Evolutionary conservation across 129 eudicot genomes (phyloP).

Genomic region (Flaveria brownii): DNA sequence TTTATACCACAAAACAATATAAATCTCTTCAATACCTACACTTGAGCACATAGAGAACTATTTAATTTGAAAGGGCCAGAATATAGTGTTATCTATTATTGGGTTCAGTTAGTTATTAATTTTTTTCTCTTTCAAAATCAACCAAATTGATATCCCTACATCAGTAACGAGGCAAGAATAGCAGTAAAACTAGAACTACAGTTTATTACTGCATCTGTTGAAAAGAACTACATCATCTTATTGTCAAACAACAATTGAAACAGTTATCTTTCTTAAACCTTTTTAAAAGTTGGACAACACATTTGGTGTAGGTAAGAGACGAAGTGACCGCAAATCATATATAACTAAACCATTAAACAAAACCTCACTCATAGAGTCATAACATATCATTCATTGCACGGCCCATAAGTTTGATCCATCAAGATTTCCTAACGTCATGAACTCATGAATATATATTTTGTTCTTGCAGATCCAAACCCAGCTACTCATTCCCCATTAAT

Average conservation of each 20-base stretch:
- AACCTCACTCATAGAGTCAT: neutral
- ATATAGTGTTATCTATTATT: neutral
- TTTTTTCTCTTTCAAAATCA: neutral
- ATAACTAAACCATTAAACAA: constrained; percentile 2
- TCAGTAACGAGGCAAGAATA: neutral
- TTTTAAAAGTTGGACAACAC: neutral
- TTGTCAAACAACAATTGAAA: neutral
- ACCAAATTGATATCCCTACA: neutral
- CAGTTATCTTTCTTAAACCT: no score
- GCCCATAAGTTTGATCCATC: neutral
- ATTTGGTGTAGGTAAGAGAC: neutral
- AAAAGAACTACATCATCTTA: neutral
- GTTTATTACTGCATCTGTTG: neutral
- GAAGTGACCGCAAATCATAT: neutral
- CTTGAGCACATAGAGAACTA: neutral
- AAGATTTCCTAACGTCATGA: neutral
- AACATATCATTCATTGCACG: neutral
- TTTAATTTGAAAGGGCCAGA: constrained; percentile 8
- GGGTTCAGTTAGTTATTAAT: neutral
- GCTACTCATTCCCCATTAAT: neutral
- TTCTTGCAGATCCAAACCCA: constrained; percentile 14
- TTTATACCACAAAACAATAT: neutral
- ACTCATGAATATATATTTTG: neutral
- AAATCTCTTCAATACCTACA: neutral
- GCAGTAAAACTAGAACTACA: neutral